These are phyloP conservation scores for Datura wrightii DNA, from an alignment of 257 asterid genomes.

Conservation along the genomic window DNA sequence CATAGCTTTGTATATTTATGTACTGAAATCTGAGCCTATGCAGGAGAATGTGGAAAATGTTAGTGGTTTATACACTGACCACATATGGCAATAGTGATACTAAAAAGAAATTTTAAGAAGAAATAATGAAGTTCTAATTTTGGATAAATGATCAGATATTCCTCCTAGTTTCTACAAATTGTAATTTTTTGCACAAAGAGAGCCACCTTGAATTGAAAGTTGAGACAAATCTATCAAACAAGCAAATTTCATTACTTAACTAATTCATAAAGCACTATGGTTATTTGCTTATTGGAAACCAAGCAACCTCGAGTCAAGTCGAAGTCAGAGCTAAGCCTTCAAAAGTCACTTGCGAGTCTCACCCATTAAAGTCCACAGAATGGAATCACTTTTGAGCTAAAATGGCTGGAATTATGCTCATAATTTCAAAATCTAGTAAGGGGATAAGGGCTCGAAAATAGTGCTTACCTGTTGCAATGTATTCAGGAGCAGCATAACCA, in stretches of 20 bases:
- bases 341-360: slow-evolving; percentile 1
- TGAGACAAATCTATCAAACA: slow-evolving; percentile 20
- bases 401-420: neutral
- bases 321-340: slow-evolving; percentile 1
- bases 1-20: neutral
- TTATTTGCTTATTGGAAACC: neutral
- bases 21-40: neutral
- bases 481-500: slow-evolving; percentile 67
- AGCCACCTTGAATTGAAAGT: neutral
- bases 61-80: neutral
- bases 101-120: neutral
- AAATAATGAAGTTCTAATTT: neutral
- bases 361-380: neutral
- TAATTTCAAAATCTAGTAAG: neutral
- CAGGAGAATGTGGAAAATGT: neutral
- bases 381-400: slow-evolving; percentile 17
- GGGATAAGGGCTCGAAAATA: neutral
- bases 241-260: neutral
- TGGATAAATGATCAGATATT: neutral
- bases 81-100: neutral
- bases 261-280: neutral
- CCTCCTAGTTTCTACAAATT: neutral
- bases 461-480: slow-evolving; percentile 53
- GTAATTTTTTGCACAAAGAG: neutral
- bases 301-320: neutral